Evolutionary conservation across 495 filamentous ascomycete genomes (phyloP), one percentile per base, ranked within the genome.

Genomic region (Aspergillus campestris): DNA sequence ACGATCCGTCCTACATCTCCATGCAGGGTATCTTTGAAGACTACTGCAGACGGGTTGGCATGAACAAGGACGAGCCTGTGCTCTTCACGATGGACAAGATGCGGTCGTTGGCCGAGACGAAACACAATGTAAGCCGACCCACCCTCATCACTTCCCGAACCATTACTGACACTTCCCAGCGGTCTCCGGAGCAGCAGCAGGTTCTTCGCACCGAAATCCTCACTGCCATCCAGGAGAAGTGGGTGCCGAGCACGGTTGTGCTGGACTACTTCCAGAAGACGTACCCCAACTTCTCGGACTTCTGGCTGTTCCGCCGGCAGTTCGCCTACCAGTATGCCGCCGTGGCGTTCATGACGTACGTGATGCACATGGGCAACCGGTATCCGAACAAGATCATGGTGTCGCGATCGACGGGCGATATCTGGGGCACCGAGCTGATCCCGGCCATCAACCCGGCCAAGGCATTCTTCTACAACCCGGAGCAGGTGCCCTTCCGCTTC

Each of bases 261-360:
- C 75, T 95, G 38, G 80, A 95, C 51, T 94, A 95, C 69, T 97
- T 95, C 80, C 81, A 89, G 59, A 72, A 79, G 47, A 87, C 80
- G 7, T 95, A 91, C 65, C 87, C 92, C 43, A 86, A 86, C 36
- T 97, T 84, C 59, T 75, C 86, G 18, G 90, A 95, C 56, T 95
- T 97, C 75, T 97, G 90, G 86, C 80, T 97, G 33, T 99, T 99
- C 84, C 82, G 91, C 35, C 81, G 89, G 39, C 89, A 94, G 45
- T 96, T 97, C 64, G 83, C 87, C 28, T 96, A 96, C 67, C 92
- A 97, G 66, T 82, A 95, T 39, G 89, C 92, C n/a, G 83, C 89
- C 2, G 76, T 96, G 44, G 95, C 90, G 9, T 99, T 97, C 71
- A 94, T 99, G 86, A 99, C 94, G 31, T 97, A 95, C 60, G 83